These are phyloP conservation scores for Ustilago shanxiensis DNA, from an alignment of 1,284 basidiomycete species.

Conservation along the genomic window DNA sequence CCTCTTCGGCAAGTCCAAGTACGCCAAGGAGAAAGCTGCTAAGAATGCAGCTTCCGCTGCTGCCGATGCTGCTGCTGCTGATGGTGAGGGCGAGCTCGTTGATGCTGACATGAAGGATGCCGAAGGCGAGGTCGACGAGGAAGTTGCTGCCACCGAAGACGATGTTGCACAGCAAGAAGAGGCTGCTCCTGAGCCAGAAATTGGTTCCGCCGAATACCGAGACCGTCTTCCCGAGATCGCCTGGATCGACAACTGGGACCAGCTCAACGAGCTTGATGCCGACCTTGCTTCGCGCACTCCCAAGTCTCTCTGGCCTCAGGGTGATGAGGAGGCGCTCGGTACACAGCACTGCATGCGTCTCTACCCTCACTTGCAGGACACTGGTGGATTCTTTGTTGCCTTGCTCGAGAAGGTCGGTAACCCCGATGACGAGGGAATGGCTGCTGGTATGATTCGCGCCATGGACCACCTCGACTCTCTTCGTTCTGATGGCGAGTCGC, in stretches of 20 bases:
- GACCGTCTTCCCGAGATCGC: constrained; percentile 58
- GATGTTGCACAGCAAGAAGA: constrained; percentile 12
- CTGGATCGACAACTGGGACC: constrained; percentile 64
- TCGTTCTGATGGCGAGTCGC: constrained; percentile 32
- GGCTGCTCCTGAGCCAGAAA: constrained; percentile 28
- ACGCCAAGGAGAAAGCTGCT: constrained; percentile 39
- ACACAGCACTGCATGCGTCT: constrained; percentile 66
- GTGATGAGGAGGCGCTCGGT: constrained; percentile 62
- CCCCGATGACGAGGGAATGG: constrained; percentile 61
- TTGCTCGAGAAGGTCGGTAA: constrained; percentile 77
- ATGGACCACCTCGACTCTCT: constrained; percentile 56
- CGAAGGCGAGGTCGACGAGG: constrained; percentile 37
- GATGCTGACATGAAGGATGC: constrained; percentile 48
- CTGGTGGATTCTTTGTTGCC: constrained; percentile 96
- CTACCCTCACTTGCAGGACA: constrained; percentile 95
- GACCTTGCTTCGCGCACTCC: constrained; percentile 58
- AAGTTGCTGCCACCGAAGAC: constrained; percentile 10
- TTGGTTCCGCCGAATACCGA: constrained; percentile 52
- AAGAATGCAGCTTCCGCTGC: constrained; percentile 24
- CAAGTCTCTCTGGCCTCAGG: constrained; percentile 66
- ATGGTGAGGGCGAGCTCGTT: constrained; percentile 28
- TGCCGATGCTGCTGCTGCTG: constrained; percentile 25
- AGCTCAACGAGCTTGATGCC: constrained; percentile 60
- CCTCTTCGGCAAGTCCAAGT: constrained; percentile 54
- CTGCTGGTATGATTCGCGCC: constrained; percentile 65